Evolutionary conservation across 2,329 filamentous ascomycete genomes (phyloP).

Genomic region (Aspergillus sp.): DNA sequence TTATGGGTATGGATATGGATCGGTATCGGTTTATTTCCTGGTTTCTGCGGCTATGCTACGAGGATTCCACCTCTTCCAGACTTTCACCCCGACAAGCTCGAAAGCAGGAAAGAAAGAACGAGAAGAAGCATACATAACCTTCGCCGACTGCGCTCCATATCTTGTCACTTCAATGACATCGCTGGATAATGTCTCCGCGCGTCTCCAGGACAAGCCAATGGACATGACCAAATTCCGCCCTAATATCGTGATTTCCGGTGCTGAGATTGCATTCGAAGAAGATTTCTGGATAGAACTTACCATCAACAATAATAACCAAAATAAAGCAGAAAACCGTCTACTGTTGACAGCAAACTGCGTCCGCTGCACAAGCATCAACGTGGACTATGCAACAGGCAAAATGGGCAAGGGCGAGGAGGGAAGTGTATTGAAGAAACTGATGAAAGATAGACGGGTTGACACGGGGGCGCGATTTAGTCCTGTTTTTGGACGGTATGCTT

Average conservation of each 20-base stretch:
- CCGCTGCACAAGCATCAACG: slow-evolving; percentile 62
- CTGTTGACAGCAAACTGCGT: slow-evolving; percentile 63
- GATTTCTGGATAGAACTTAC: slow-evolving; percentile 64
- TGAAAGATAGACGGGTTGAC: slow-evolving; percentile 65
- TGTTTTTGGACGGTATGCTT: slow-evolving; percentile 67
- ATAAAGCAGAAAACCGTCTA: slow-evolving; percentile 30
- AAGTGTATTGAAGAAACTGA: slow-evolving; percentile 62
- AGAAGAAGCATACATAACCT: slow-evolving; percentile 21
- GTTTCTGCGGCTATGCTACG: not conserved
- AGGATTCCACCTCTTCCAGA: not conserved
- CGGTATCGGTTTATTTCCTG: not conserved
- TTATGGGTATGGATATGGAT: no score
- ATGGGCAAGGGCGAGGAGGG: slow-evolving; percentile 51
- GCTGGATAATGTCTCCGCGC: slow-evolving; percentile 56
- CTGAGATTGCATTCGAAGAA: slow-evolving; percentile 55
- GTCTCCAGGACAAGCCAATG: slow-evolving; percentile 48
- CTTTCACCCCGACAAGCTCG: no score
- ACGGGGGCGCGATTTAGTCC: slow-evolving; percentile 60
- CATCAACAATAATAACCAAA: slow-evolving; percentile 22
- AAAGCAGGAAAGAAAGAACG: not conserved
- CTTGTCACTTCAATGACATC: slow-evolving; percentile 66
- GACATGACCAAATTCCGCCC: slow-evolving; percentile 65
- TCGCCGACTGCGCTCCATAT: slow-evolving; percentile 48
- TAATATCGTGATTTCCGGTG: slow-evolving; percentile 62
- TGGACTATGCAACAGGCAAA: slow-evolving; percentile 62